phyloP scores from a whole-genome alignment of 768 basidiomycete genomes.

The Lyophyllum semitale region DNA sequence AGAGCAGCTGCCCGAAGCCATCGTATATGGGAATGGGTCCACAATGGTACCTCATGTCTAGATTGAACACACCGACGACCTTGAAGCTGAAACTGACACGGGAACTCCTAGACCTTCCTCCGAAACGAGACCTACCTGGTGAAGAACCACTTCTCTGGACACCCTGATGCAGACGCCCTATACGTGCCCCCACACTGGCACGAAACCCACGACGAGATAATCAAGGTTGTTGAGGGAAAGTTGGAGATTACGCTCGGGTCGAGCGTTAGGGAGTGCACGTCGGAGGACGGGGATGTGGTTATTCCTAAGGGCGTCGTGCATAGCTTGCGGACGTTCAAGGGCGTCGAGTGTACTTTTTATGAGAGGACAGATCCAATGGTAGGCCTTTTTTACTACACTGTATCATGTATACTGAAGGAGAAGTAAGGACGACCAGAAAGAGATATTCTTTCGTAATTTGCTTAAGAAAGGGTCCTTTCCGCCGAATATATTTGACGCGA shows the following conservation, averaged over 20 bases:
- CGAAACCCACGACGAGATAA: constrained; percentile 32
- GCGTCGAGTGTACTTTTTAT: constrained; percentile 28
- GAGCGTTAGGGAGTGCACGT: constrained; percentile 21
- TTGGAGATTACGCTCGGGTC: constrained; percentile 28
- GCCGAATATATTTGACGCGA: constrained; percentile 20
- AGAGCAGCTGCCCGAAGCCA: constrained; percentile 10
- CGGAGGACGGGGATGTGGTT: constrained; percentile 31
- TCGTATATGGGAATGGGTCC: constrained; percentile 14
- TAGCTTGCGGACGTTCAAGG: constrained; percentile 24
- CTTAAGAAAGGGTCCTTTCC: constrained; percentile 17
- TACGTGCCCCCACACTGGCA: constrained; percentile 36
- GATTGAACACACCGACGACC: no score
- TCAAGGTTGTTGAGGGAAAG: constrained; percentile 29
- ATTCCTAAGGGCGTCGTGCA: constrained; percentile 30
- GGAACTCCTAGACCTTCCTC: constrained; percentile 29
- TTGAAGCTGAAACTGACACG: background rate
- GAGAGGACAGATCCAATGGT: constrained; percentile 35
- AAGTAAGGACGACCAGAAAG: constrained; percentile 30
- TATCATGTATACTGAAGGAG: background rate
- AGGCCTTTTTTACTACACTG: background rate
- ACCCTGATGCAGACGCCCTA: constrained; percentile 24
- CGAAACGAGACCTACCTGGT: constrained; percentile 28
- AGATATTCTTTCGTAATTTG: constrained; percentile 35
- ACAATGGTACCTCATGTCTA: constrained; percentile 17
- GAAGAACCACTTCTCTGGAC: constrained; percentile 22